Base-by-base conservation (phyloP, 768 basidiomycete species). In the Lepiota brunneoincarnata region DNA sequence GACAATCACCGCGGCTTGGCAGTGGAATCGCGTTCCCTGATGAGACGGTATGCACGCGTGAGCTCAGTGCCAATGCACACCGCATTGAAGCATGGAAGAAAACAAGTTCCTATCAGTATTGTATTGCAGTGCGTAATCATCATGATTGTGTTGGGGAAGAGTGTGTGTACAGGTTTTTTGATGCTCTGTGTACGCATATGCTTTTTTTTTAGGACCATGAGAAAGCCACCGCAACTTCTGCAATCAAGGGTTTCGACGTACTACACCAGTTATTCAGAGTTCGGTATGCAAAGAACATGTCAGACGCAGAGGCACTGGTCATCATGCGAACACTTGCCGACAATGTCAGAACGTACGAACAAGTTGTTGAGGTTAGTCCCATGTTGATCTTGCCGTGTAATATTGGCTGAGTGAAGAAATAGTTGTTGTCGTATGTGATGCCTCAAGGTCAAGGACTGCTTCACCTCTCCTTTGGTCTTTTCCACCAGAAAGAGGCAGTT, bases 51-150 rank as follows among this genome's bases (percentile, higher is more conserved):
- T 83, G 83, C 41, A 62, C 76, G 55, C 82, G 80, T 58, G 96
- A 99, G 65, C 74, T 97, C 50, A 75, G 77, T 38, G 75, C 77
- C 28, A 93, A 94, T 60, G 83, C 86, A 1, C 83, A 84, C 61
- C 81, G 96, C 34, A 93, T 98, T 36, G 97, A 98, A 64, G 95
- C 88, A 6, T 99, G 96, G 96, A 75, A 90, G 58, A 80, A 81
- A 64, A 96, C 91, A 4, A 83, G 82, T 58, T 85, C 82, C 50
- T 97, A 98, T 68, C 78, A 81, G 51, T 80, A 89, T 57, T 88
- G 75, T 61, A 78, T 84, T 51, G 70, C 73, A 69, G 95, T 95
- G 59, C 26, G 51, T 64, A 21, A 34, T 28, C 17, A 42, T 44
- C 24, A 2, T 20, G 20, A 18, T 35, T 14, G 20, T 41, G 42